A percentile compares a stretch with the other conserved stretches of the same genome.
phyloP scores from a whole-genome alignment of 257 asterid genomes.

The Orobanche coerulescens region DNA sequence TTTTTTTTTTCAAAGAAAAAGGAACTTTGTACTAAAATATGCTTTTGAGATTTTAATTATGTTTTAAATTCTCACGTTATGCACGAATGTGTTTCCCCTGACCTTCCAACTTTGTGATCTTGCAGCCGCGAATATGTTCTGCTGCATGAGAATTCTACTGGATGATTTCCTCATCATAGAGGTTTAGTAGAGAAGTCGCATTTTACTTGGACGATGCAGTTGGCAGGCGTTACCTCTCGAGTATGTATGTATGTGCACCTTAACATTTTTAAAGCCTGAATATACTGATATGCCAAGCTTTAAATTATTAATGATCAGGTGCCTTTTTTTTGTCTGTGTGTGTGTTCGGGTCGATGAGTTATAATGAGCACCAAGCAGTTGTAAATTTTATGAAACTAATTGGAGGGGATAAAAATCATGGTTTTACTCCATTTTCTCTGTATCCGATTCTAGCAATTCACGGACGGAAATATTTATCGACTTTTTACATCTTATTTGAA shows the following conservation, averaged over 20 bases:
- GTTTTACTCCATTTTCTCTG: background rate
- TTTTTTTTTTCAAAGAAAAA: too few species aligned
- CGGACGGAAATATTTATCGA: too few species aligned
- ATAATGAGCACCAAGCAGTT: background rate
- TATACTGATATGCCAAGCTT: background rate
- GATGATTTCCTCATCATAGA: constrained; percentile 27
- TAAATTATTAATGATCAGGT: background rate
- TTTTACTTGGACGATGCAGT: background rate
- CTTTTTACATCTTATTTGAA: too few species aligned
- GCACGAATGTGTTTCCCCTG: background rate
- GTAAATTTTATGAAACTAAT: constrained; percentile 18
- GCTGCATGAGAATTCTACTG: constrained; percentile 78
- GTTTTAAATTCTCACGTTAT: background rate
- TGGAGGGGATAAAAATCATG: background rate
- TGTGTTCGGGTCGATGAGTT: background rate
- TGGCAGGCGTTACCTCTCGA: background rate
- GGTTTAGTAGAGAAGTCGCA: background rate
- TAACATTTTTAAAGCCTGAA: background rate
- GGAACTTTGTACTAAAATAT: too few species aligned
- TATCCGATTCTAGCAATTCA: background rate
- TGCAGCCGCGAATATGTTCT: constrained; percentile 94
- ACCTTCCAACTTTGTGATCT: constrained; percentile 12
- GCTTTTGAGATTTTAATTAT: too few species aligned
- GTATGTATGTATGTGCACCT: constrained; percentile 3
- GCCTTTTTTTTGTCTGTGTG: too few species aligned